phyloP scores from a whole-genome alignment of 306 rosid genomes.

The Phaseolus lunatus region DNA sequence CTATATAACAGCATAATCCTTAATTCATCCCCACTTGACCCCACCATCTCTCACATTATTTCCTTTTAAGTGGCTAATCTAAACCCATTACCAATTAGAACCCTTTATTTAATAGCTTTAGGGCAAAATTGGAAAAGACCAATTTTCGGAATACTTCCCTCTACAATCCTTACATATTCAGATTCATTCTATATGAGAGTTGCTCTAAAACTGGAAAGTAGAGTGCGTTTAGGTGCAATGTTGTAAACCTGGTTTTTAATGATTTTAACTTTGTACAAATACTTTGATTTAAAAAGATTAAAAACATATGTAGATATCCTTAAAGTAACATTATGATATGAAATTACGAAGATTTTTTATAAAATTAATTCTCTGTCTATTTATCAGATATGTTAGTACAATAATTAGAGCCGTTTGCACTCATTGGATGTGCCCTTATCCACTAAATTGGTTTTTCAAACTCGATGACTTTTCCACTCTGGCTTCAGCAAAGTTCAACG shows the following conservation, averaged over 20 bases:
- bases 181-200: background rate
- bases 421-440: background rate
- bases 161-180: background rate
- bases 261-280: background rate
- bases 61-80: conserved; percentile 5
- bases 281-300: background rate
- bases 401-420: background rate
- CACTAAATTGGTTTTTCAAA: background rate
- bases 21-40: conserved; percentile 13
- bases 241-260: background rate
- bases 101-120: background rate
- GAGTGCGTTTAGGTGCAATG: background rate
- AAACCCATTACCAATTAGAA: background rate
- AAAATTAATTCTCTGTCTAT: background rate
- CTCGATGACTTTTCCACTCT: background rate
- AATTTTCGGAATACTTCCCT: background rate
- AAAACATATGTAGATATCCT: background rate
- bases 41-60: background rate
- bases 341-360: background rate
- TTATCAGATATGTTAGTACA: background rate
- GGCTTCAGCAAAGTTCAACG: background rate
- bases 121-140: background rate
- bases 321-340: background rate
- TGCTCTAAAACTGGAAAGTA: background rate
- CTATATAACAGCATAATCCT: background rate